A percentile compares a stretch with the other conserved stretches of the same genome.
These are phyloP conservation scores for Chlamydomonas reinhardtii DNA, from an alignment of 163 green algal species.

Conservation along the genomic window DNA sequence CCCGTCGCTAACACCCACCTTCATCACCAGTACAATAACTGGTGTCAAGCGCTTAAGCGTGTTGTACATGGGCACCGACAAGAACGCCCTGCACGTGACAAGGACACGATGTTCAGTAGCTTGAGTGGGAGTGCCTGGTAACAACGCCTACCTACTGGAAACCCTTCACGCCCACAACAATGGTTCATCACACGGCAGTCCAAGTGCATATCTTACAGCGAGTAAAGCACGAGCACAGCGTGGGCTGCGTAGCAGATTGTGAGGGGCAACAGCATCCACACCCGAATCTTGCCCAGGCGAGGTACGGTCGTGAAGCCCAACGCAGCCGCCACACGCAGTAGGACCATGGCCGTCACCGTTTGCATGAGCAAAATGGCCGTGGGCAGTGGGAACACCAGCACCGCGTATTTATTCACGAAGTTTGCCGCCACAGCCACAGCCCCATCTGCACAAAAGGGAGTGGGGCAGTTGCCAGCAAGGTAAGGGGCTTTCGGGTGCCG, in stretches of 20 bases:
- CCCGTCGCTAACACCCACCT: no score
- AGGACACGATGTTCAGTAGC: no score
- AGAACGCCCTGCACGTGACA: neutral
- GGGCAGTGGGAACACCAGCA: conserved; percentile 52
- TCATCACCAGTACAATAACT: conserved; percentile 71
- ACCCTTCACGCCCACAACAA: no score
- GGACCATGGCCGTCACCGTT: conserved; percentile 54
- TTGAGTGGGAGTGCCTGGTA: no score
- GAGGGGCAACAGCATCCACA: conserved; percentile 59
- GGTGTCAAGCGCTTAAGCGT: conserved; percentile 80
- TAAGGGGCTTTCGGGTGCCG: neutral
- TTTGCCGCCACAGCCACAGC: conserved; percentile 46
- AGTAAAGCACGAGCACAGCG: conserved; percentile 73
- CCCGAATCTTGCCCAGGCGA: neutral
- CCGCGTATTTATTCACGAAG: conserved; percentile 70
- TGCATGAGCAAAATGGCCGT: conserved; percentile 67
- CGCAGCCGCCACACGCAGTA: conserved; percentile 23
- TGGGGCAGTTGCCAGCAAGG: neutral
- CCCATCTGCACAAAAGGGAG: conserved; percentile 17
- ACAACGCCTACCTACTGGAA: no score
- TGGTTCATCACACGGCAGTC: no score
- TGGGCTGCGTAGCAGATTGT: conserved; percentile 77
- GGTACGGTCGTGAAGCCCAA: conserved; percentile 43
- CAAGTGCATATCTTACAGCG: conserved; percentile 34
- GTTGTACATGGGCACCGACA: conserved; percentile 84